Conservation (phyloP, 2,329 filamentous ascomycete genomes). For the Ophiosphaerella herpotricha region DNA sequence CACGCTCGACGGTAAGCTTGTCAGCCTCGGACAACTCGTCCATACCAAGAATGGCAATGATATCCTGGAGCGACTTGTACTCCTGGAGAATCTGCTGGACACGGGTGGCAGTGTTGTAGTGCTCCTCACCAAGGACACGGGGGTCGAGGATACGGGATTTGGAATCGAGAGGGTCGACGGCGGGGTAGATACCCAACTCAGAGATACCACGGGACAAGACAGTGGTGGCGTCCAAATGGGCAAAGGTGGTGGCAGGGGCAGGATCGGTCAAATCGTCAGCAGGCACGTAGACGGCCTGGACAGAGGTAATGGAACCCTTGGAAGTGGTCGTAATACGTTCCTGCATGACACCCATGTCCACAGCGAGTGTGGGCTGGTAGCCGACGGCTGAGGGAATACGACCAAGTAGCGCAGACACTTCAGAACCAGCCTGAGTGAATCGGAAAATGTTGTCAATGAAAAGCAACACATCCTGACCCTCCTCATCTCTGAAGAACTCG, state of each 20-base stretch:
- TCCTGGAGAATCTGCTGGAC: slow-evolving; percentile 99
- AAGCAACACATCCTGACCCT: slow-evolving; percentile 95
- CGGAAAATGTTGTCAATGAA: slow-evolving; percentile 99
- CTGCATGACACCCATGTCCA: slow-evolving; percentile 67
- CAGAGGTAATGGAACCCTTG: slow-evolving; percentile 99
- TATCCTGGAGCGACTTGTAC: slow-evolving; percentile 99
- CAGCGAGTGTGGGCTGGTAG: slow-evolving; percentile 66
- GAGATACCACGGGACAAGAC: slow-evolving; percentile 99
- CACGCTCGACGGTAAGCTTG: slow-evolving; percentile 99
- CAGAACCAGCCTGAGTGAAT: slow-evolving; percentile 99
- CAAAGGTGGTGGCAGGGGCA: slow-evolving; percentile 98
- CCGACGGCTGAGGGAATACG: slow-evolving; percentile 99
- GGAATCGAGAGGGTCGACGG: slow-evolving; percentile 98
- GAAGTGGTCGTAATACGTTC: slow-evolving; percentile 99
- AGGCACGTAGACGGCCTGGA: slow-evolving; percentile 99
- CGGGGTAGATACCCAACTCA: slow-evolving; percentile 99
- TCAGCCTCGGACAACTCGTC: slow-evolving; percentile 98
- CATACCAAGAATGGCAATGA: slow-evolving; percentile 99
- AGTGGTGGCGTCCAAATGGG: slow-evolving; percentile 99
- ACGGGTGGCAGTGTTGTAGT: slow-evolving; percentile 92
- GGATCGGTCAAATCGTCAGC: slow-evolving; percentile 99
- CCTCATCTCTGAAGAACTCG: slow-evolving; percentile 80
- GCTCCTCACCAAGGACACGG: slow-evolving; percentile 96
- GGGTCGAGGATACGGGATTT: slow-evolving; percentile 99
- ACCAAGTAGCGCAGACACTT: slow-evolving; percentile 98